These are phyloP conservation scores for Linnemannia schmuckeri DNA, from an alignment of 192 early-diverging fungal species.

Conservation along the genomic window DNA sequence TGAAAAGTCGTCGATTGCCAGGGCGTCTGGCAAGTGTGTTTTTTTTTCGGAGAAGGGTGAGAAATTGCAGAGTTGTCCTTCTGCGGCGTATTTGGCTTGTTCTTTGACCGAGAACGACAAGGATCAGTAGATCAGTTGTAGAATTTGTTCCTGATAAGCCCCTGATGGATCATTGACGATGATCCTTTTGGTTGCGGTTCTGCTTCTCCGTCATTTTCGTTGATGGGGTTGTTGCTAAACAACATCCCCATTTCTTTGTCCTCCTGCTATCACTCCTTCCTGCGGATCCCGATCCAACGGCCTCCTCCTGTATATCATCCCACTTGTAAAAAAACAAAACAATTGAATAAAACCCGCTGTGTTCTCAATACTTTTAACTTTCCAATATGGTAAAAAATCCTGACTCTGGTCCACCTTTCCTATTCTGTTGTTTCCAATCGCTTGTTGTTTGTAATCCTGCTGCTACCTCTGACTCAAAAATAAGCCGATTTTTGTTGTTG, in stretches of 20 bases:
- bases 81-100: conserved; percentile 26
- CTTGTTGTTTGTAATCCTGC: neutral
- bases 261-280: neutral
- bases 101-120: conserved; percentile 19
- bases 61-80: conserved; percentile 38
- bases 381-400: conserved; percentile 1
- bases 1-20: conserved; percentile 75
- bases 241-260: neutral
- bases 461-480: conserved; percentile 17
- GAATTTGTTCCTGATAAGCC: neutral
- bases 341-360: neutral
- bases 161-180: neutral
- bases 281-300: neutral
- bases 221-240: neutral
- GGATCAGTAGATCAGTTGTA: neutral
- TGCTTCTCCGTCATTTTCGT: neutral
- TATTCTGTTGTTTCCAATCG: no score
- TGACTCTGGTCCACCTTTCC: conserved; percentile 16
- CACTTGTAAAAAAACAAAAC: neutral
- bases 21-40: conserved; percentile 68
- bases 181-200: neutral
- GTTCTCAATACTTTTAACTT: neutral
- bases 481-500: no score
- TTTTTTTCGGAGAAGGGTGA: conserved; percentile 73
- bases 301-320: neutral